Base-by-base conservation (phyloP, 2,329 filamentous ascomycete genomes). In the Ampelomyces quisqualis region DNA sequence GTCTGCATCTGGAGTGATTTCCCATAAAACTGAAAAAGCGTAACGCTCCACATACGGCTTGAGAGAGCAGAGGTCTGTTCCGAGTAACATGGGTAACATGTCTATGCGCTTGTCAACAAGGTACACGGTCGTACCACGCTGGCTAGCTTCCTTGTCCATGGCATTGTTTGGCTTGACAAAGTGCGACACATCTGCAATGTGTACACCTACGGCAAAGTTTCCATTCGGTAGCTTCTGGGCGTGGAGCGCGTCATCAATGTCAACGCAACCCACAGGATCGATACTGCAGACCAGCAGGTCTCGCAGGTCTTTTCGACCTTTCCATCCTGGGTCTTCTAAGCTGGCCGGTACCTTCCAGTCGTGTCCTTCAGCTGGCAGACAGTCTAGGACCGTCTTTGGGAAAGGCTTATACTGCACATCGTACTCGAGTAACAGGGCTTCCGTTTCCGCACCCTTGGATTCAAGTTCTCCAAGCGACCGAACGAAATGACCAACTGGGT, bases 171-270 rank as follows among this genome's bases (percentile, higher is more conserved):
- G 90, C 70, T 93, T 95, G 60, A 98, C 93, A 64, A 98, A 98
- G 71, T 98, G 87, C 7, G 93, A 97, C n/a, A 98, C 93, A 68
- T 98, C 93, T 19, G 93, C 94, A 69, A 98, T 98, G 70, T 98
- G 94, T 11, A 98, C 93, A 50, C 93, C 93, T 7, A 98, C 90
- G 68, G 97, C 89, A 52, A 84, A 90, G 67, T 97, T 96, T 29
- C 94, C 93, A 59, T 97, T 97, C 0, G 89, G 85, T 15, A 98
- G 73, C 35, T 79, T 77, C 46, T 84, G 80, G 5, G 93, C 90
- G 68, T 98, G 94, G 5, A 98, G 79, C 13, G 93, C 93, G 70
- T 98, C 94, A 60, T 98, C 93, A 43, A 98, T 98, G 74, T 98
- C 93, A 61, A 97, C 91, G 69, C 93, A 98, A 2, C 90, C 90